Conservation (phyloP, 805 yeast genomes). For the Kodamaea hsintzibuensis region DNA sequence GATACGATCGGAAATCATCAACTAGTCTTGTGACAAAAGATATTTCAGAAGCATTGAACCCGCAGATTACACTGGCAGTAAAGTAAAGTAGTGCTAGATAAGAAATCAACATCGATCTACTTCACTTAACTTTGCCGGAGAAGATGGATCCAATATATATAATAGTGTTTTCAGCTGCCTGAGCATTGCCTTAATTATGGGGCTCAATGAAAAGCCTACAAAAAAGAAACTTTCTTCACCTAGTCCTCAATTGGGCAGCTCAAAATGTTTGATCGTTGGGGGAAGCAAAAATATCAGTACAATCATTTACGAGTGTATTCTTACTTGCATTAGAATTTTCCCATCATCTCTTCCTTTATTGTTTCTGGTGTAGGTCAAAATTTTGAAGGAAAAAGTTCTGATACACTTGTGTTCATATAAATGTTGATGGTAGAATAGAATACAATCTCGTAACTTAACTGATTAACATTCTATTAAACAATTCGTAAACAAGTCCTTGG, state of each 20-base stretch:
- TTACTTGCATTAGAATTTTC: no score
- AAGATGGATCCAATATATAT: not conserved
- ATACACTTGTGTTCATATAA: no score
- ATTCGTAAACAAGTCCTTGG: not conserved
- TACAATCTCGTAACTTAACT: no score
- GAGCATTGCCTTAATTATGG: not conserved
- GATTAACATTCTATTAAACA: no score
- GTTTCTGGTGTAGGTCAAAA: no score
- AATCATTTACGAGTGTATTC: no score
- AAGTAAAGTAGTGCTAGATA: not conserved
- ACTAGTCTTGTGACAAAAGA: slow-evolving; percentile 15
- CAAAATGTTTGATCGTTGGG: not conserved
- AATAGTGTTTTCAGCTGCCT: not conserved
- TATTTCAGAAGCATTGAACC: slow-evolving; percentile 8
- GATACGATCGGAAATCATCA: slow-evolving; percentile 13
- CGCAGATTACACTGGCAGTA: not conserved
- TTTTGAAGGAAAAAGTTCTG: no score
- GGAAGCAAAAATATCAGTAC: not conserved
- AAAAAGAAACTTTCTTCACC: slow-evolving; percentile 1
- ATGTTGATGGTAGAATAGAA: no score
- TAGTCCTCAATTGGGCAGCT: not conserved
- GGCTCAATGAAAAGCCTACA: slow-evolving; percentile 6
- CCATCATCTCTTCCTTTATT: no score
- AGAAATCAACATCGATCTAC: not conserved
- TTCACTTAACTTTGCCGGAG: not conserved